phyloP scores from a whole-genome alignment of 2,329 filamentous ascomycete species.

The Aspergillus carbonarius region DNA sequence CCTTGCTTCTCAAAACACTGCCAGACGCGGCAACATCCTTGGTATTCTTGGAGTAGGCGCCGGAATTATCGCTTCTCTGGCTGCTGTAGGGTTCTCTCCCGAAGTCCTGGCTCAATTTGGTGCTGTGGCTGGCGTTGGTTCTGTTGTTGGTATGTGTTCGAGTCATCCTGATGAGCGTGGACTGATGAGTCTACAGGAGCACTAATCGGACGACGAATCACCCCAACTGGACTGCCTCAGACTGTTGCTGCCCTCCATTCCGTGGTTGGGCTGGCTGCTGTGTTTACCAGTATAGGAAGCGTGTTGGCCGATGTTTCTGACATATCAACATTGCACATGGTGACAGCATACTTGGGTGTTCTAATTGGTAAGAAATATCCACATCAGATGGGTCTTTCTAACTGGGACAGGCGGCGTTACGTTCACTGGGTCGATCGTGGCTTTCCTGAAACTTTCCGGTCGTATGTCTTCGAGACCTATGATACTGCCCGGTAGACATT shows the following conservation, averaged over 20 bases:
- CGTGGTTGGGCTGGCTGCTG: slow-evolving; percentile 83
- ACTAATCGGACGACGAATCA: slow-evolving; percentile 80
- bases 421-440: slow-evolving; percentile 87
- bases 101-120: slow-evolving; percentile 79
- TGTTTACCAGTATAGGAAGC: slow-evolving; percentile 83
- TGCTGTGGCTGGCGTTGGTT: slow-evolving; percentile 70
- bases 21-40: slow-evolving; percentile 79
- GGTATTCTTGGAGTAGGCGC: slow-evolving; percentile 82
- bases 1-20: slow-evolving; percentile 77
- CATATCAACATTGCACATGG: slow-evolving; percentile 75
- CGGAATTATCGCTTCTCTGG: slow-evolving; percentile 77
- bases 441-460: slow-evolving; percentile 82
- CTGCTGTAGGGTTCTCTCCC: slow-evolving; percentile 75
- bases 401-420: slow-evolving; percentile 65
- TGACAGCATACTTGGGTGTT: slow-evolving; percentile 82
- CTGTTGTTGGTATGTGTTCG: slow-evolving; percentile 54
- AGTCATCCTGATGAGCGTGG: background rate
- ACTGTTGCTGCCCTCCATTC: slow-evolving; percentile 88
- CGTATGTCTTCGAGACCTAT: slow-evolving; percentile 77
- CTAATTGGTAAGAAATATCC: slow-evolving; percentile 59
- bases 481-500: slow-evolving; percentile 69
- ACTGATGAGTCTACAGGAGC: slow-evolving; percentile 51
- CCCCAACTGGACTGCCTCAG: slow-evolving; percentile 82
- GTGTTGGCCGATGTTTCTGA: slow-evolving; percentile 72
- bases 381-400: background rate